Evolutionary conservation across 2,329 filamentous ascomycete species (phyloP).

Genomic region (Dactylellina drechsleri): DNA sequence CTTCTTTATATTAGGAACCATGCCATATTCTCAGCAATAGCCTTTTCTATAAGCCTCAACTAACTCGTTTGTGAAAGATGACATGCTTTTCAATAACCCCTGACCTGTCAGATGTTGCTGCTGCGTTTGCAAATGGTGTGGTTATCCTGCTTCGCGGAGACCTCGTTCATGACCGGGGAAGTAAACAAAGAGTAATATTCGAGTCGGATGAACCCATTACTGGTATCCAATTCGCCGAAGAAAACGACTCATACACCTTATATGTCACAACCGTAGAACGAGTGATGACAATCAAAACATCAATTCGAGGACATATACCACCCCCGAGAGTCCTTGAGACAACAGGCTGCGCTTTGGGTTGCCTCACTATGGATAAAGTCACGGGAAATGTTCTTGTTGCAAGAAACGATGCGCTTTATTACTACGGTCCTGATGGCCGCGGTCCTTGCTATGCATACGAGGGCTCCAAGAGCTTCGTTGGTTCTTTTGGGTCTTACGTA

Average conservation of each 20-base stretch:
- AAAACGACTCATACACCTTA: constrained; percentile 72
- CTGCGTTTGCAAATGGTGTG: constrained; percentile 94
- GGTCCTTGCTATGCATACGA: constrained; percentile 92
- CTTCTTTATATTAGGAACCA: too few species aligned
- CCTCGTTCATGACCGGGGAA: constrained; percentile 91
- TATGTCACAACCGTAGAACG: constrained; percentile 92
- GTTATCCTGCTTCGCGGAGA: constrained; percentile 94
- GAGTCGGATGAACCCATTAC: constrained; percentile 97
- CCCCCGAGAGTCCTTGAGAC: constrained; percentile 90
- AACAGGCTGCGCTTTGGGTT: constrained; percentile 87
- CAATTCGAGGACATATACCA: constrained; percentile 87
- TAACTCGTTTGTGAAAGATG: constrained; percentile 39
- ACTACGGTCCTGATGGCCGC: constrained; percentile 84
- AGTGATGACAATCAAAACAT: constrained; percentile 85
- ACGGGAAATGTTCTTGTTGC: constrained; percentile 86
- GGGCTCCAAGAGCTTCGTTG: constrained; percentile 83
- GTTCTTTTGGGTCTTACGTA: constrained; percentile 84
- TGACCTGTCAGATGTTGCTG: constrained; percentile 89
- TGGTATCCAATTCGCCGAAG: constrained; percentile 76
- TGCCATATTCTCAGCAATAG: constrained; percentile 51
- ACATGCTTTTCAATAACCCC: constrained; percentile 89
- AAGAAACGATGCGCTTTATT: constrained; percentile 93
- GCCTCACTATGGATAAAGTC: constrained; percentile 73
- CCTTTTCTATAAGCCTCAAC: not conserved
- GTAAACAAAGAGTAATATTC: constrained; percentile 91